These are phyloP conservation scores for Hyphodiscus hymeniophilus DNA, from an alignment of 495 filamentous ascomycete species.

Conservation along the genomic window DNA sequence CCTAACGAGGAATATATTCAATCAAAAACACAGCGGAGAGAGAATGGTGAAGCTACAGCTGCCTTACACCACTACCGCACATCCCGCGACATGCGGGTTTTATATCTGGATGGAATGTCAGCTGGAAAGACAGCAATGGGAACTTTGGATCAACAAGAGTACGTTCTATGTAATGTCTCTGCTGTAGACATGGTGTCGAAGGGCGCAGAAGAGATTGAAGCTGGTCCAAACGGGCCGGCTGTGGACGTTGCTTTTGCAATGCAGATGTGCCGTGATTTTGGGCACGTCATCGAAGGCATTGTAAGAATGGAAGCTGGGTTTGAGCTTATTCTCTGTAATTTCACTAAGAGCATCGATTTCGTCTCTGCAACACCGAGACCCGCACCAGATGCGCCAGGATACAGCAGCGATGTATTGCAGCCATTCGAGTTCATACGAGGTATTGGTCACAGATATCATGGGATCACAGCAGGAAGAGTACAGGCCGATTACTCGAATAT, in stretches of 20 bases:
- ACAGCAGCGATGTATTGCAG: background rate
- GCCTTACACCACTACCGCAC: conserved; percentile 44
- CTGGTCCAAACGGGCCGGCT: no score
- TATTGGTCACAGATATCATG: conserved; percentile 47
- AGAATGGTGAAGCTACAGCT: background rate
- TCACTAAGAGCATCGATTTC: conserved; percentile 22
- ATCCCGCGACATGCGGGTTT: conserved; percentile 35
- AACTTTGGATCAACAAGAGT: conserved; percentile 53
- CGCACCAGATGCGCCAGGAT: background rate
- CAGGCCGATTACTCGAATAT: conserved; percentile 53
- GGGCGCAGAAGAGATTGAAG: conserved; percentile 1
- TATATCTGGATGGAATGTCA: conserved; percentile 56
- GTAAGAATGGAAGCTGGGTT: conserved; percentile 63
- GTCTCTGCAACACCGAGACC: conserved; percentile 15
- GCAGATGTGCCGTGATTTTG: no score
- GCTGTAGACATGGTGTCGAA: no score
- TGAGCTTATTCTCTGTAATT: conserved; percentile 61
- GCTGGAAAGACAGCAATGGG: conserved; percentile 51
- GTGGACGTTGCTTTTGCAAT: conserved; percentile 41
- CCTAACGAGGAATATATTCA: no score
- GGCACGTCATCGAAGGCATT: conserved; percentile 56
- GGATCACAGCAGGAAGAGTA: conserved; percentile 46
- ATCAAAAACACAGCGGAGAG: no score
- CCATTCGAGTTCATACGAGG: conserved; percentile 31
- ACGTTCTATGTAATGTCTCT: conserved; percentile 28